A percentile compares a stretch with the other conserved stretches of the same genome.
These are phyloP conservation scores for Euphorbia lathyris DNA, from an alignment of 345 rosid species.

Conservation along the genomic window DNA sequence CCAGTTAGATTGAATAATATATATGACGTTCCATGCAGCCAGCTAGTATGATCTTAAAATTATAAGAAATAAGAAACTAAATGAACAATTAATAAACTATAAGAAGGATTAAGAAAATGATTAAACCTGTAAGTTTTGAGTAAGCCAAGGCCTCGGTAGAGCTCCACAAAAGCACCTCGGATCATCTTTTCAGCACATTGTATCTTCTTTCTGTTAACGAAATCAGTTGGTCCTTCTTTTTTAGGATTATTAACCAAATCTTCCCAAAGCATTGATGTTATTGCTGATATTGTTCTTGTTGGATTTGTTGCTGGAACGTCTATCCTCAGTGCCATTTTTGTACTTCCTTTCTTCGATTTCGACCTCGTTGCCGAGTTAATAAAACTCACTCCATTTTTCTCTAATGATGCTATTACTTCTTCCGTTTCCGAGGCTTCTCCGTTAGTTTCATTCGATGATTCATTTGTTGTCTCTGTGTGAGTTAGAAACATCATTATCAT, in stretches of 20 bases:
- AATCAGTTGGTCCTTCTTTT: slow-evolving; percentile 52
- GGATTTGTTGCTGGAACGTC: slow-evolving; percentile 69
- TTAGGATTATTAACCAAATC: slow-evolving; percentile 78
- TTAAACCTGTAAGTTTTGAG: slow-evolving; percentile 68
- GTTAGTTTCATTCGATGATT: slow-evolving; percentile 26
- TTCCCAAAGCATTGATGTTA: slow-evolving; percentile 74
- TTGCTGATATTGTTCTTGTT: slow-evolving; percentile 55
- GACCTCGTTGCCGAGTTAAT: slow-evolving; percentile 56
- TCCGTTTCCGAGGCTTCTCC: slow-evolving; percentile 47
- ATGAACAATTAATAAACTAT: background rate
- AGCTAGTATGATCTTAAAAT: too few relatives aligned
- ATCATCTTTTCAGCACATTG: slow-evolving; percentile 89
- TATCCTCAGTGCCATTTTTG: slow-evolving; percentile 67
- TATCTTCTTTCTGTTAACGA: slow-evolving; percentile 64
- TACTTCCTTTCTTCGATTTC: slow-evolving; percentile 73
- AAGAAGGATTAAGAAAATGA: background rate
- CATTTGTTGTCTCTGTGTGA: slow-evolving; percentile 42
- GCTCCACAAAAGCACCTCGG: slow-evolving; percentile 82
- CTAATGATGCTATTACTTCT: slow-evolving; percentile 65
- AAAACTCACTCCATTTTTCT: slow-evolving; percentile 71
- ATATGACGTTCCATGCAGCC: too few relatives aligned
- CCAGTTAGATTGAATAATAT: too few relatives aligned
- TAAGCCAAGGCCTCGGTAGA: slow-evolving; percentile 73
- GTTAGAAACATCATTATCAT: background rate
- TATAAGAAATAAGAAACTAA: too few relatives aligned